phyloP scores from a whole-genome alignment of 2,329 filamentous ascomycete genomes.

The Aureobasidium sp. region DNA sequence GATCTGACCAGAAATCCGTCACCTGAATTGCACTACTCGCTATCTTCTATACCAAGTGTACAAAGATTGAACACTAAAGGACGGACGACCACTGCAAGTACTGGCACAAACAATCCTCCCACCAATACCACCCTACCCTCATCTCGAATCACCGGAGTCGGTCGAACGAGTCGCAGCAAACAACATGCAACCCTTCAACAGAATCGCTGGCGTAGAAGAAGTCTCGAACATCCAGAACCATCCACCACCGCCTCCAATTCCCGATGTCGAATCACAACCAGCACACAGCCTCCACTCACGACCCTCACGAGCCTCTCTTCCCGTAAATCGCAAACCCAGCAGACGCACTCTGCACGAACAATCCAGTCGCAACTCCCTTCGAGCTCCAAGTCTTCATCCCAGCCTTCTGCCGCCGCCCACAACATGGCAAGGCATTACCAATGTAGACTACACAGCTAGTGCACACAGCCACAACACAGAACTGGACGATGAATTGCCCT shows the following conservation, averaged over 20 bases:
- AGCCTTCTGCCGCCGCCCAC: not conserved
- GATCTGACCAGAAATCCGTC: not conserved
- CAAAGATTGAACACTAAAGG: not conserved
- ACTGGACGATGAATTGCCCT: constrained; percentile 64
- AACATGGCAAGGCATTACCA: not conserved
- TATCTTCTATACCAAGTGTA: not conserved
- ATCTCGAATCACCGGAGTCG: not conserved
- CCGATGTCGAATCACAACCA: constrained; percentile 19
- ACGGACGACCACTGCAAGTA: not conserved
- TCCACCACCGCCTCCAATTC: constrained; percentile 22
- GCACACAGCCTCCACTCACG: constrained; percentile 19
- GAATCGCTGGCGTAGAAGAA: constrained; percentile 28
- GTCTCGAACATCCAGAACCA: constrained; percentile 20
- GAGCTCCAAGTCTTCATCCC: constrained; percentile 7
- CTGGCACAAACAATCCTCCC: not conserved
- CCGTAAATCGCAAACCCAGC: constrained; percentile 27
- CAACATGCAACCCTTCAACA: constrained; percentile 29
- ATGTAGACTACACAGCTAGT: constrained; percentile 11
- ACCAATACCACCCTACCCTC: not conserved
- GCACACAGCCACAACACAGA: constrained; percentile 41
- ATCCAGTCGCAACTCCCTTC: constrained; percentile 24
- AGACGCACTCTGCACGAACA: constrained; percentile 26
- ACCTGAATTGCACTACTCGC: not conserved
- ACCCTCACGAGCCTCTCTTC: constrained; percentile 27
- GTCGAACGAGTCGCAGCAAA: not conserved